phyloP scores from a whole-genome alignment of 257 asterid genomes.

The Gentiana macrophylla region DNA sequence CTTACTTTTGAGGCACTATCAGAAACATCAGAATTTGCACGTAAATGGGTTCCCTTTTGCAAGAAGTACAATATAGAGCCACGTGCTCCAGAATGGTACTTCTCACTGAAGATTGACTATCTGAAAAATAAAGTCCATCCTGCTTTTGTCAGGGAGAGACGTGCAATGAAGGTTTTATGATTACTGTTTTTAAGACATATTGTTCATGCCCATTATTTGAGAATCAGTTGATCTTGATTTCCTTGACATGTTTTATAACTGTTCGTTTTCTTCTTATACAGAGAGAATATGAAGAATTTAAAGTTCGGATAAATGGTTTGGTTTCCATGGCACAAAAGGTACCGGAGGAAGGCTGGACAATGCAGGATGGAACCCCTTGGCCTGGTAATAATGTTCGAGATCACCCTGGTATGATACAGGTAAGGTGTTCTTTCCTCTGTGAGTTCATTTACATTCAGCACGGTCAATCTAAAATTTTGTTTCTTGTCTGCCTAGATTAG shows the following conservation, averaged over 20 bases:
- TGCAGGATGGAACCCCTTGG: conserved; percentile 95
- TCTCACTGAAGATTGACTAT: conserved; percentile 73
- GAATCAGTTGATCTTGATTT: background rate
- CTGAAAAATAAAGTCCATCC: conserved; percentile 73
- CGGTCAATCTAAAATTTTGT: background rate
- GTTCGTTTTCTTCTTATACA: conserved; percentile 20
- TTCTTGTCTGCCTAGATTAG: background rate
- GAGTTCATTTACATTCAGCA: background rate
- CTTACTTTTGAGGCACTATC: conserved; percentile 83
- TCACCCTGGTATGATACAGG: conserved; percentile 99
- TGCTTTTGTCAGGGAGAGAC: conserved; percentile 67
- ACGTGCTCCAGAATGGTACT: conserved; percentile 91
- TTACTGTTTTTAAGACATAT: background rate
- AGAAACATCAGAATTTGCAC: conserved; percentile 69
- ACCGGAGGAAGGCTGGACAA: conserved; percentile 96
- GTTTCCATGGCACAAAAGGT: conserved; percentile 77
- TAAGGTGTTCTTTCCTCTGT: conserved; percentile 13
- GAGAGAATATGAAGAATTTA: conserved; percentile 95
- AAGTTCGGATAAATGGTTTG: conserved; percentile 57
- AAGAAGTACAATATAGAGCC: conserved; percentile 77
- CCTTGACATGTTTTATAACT: conserved; percentile 1
- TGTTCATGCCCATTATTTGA: background rate
- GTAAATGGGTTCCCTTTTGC: conserved; percentile 83
- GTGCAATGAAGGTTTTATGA: conserved; percentile 68
- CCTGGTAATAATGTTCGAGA: conserved; percentile 90